phyloP scores from a whole-genome alignment of 768 basidiomycete species.

The Kondoa subrosea region DNA sequence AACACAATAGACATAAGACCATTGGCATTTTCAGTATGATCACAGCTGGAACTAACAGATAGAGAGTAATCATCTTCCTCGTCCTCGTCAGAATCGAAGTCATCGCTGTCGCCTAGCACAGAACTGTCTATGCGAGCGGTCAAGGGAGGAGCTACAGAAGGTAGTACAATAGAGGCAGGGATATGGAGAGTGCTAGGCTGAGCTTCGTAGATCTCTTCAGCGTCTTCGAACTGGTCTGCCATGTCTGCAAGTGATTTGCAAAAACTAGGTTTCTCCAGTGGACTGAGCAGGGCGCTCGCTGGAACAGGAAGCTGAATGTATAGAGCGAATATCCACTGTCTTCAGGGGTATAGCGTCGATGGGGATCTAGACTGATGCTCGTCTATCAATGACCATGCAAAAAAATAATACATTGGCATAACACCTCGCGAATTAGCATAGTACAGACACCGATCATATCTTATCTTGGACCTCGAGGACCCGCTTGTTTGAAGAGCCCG shows the following conservation, averaged over 20 bases:
- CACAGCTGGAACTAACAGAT: slow-evolving; percentile 43
- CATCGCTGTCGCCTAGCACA: slow-evolving; percentile 29
- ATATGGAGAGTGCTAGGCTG: background rate
- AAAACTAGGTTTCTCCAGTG: background rate
- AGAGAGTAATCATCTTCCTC: slow-evolving; percentile 30
- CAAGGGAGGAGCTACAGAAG: background rate
- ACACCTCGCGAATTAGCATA: too few relatives aligned
- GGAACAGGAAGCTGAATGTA: too few relatives aligned
- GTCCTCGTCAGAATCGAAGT: slow-evolving; percentile 43
- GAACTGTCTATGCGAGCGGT: background rate
- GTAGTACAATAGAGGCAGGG: background rate
- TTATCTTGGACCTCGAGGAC: too few relatives aligned
- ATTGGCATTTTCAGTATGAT: slow-evolving; percentile 49
- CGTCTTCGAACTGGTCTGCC: background rate
- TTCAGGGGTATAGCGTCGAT: too few relatives aligned
- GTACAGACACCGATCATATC: too few relatives aligned
- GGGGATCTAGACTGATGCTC: too few relatives aligned
- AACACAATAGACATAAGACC: background rate
- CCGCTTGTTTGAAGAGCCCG: too few relatives aligned
- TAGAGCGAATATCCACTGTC: too few relatives aligned
- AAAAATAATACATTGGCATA: too few relatives aligned
- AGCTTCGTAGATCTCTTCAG: background rate
- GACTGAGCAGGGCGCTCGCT: background rate
- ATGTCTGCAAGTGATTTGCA: background rate
- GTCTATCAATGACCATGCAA: too few relatives aligned